Conservation (phyloP, 176 grass and related monocot species). For the Chloris gayana region DNA sequence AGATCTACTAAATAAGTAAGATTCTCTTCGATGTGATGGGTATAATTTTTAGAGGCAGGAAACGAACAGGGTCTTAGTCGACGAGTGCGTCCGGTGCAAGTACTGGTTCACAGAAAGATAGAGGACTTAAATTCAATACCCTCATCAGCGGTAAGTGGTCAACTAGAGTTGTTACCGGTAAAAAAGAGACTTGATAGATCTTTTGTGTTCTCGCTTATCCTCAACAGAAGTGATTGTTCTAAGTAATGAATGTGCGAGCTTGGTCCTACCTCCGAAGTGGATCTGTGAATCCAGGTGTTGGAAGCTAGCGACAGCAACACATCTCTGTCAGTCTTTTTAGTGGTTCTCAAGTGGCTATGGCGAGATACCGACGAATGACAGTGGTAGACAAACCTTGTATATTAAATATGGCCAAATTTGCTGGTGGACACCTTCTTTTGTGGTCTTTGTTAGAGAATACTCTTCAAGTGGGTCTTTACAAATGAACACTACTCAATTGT, state of each 20-base stretch:
- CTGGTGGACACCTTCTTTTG: too few species aligned
- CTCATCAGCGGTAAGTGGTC: constrained; percentile 6
- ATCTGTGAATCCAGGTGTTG: not conserved
- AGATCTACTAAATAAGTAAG: too few species aligned
- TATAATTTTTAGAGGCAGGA: too few species aligned
- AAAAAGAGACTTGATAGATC: constrained; percentile 29
- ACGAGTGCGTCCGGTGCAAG: too few species aligned
- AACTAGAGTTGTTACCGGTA: constrained; percentile 4
- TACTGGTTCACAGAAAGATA: not conserved
- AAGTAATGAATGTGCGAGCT: not conserved
- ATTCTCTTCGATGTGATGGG: too few species aligned
- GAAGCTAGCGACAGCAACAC: not conserved
- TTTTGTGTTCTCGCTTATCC: constrained; percentile 50
- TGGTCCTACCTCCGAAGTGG: constrained; percentile 19
- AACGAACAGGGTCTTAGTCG: too few species aligned
- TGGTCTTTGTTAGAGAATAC: too few species aligned
- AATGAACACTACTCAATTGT: too few species aligned
- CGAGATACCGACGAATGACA: not conserved
- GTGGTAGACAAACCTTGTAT: too few species aligned
- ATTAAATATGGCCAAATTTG: not conserved
- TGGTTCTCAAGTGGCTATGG: not conserved
- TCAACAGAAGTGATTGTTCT: constrained; percentile 5
- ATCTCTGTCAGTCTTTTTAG: not conserved
- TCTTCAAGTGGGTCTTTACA: too few species aligned
- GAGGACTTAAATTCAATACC: not conserved